Percentiles rank a stretch among this genome's conserved stretches.
Conservation (phyloP, 805 yeast genomes). For the Candida maesae region DNA sequence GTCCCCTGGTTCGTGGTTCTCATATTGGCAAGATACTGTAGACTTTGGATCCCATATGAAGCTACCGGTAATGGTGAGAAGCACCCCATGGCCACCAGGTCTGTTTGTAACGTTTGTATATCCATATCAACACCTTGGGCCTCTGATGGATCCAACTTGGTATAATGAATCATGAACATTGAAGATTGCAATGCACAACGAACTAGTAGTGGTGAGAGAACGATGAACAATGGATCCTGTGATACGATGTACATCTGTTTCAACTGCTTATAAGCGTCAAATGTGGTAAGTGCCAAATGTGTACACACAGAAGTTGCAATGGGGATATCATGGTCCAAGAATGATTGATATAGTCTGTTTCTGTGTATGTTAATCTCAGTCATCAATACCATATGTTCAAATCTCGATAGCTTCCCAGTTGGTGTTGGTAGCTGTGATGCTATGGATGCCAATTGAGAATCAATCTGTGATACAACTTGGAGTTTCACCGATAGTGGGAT, state of each 20-base stretch:
- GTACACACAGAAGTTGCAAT: conserved; percentile 7
- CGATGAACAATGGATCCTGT: conserved; percentile 16
- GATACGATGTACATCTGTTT: conserved; percentile 12
- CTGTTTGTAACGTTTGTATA: background rate
- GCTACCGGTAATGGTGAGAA: conserved; percentile 8
- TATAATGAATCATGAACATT: conserved; percentile 3
- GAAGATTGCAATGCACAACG: conserved; percentile 6
- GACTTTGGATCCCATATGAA: background rate
- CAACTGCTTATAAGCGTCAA: conserved; percentile 8
- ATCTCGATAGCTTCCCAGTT: conserved; percentile 6
- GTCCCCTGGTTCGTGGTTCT: background rate
- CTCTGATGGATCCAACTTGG: conserved; percentile 2
- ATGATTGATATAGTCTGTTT: conserved; percentile 25
- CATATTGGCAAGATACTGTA: conserved; percentile 1
- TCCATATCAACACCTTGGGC: background rate
- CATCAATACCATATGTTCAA: conserved; percentile 8
- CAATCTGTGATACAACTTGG: conserved; percentile 3
- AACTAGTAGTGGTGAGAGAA: conserved; percentile 8
- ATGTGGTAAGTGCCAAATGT: conserved; percentile 1
- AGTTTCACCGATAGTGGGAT: conserved; percentile 4
- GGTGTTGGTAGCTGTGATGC: background rate
- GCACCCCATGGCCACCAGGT: conserved; percentile 11
- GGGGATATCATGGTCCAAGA: conserved; percentile 6
- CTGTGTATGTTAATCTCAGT: conserved; percentile 10
- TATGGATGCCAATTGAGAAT: background rate